Evolutionary conservation across 805 yeast species (phyloP).

Genomic region (Starmera quercuum): DNA sequence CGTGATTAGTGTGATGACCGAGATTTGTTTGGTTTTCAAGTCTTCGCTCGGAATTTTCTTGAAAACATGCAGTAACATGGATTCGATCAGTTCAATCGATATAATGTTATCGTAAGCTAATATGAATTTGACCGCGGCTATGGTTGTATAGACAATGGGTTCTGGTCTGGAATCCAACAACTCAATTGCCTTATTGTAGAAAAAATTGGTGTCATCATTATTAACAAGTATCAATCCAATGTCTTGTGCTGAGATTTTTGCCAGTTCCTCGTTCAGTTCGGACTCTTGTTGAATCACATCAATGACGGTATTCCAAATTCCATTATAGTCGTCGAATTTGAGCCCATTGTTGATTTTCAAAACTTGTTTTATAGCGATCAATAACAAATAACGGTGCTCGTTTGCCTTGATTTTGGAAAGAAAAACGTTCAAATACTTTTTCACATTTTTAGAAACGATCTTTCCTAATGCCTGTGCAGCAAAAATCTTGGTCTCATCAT

Average conservation of each 20-base stretch:
- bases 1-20: slow-evolving; percentile 50
- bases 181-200: slow-evolving; percentile 18
- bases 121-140: slow-evolving; percentile 30
- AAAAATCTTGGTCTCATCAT: slow-evolving; percentile 32
- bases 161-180: slow-evolving; percentile 13
- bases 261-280: slow-evolving; percentile 16
- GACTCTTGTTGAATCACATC: slow-evolving; percentile 4
- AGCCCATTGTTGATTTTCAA: slow-evolving; percentile 14
- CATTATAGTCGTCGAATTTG: slow-evolving; percentile 15
- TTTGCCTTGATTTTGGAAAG: slow-evolving; percentile 21
- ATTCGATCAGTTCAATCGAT: slow-evolving; percentile 15
- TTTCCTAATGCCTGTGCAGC: slow-evolving; percentile 50
- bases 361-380: slow-evolving; percentile 24
- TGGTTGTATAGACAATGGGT: slow-evolving; percentile 17
- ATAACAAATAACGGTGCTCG: slow-evolving; percentile 18
- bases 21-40: slow-evolving; percentile 51
- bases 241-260: slow-evolving; percentile 15
- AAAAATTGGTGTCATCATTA: slow-evolving; percentile 22
- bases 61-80: slow-evolving; percentile 14
- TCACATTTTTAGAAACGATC: slow-evolving; percentile 32
- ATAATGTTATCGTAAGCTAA: slow-evolving; percentile 23
- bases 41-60: slow-evolving; percentile 26
- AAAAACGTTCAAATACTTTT: slow-evolving; percentile 29
- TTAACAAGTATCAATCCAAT: slow-evolving; percentile 20
- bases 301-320: slow-evolving; percentile 21